Evolutionary conservation across 306 rosid genomes (phyloP).

Genomic region (Pyrus bretschneideri): DNA sequence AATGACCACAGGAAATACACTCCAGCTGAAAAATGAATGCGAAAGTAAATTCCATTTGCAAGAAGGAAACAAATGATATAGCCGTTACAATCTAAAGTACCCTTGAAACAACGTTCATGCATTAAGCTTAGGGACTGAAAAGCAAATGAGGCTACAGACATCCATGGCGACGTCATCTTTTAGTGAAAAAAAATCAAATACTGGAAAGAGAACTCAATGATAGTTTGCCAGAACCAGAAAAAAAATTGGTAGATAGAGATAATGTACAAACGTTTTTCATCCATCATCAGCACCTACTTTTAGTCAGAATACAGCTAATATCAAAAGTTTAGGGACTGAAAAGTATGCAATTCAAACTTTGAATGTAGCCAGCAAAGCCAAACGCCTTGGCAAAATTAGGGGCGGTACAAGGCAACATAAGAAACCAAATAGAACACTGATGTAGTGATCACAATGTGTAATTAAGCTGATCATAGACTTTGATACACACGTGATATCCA

Average conservation of each 20-base stretch:
- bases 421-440: not conserved
- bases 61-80: not conserved
- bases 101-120: not conserved
- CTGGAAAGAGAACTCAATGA: no score
- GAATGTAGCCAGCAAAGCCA: no score
- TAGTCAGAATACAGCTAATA: not conserved
- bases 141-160: no score
- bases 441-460: not conserved
- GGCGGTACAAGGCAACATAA: not conserved
- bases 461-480: not conserved
- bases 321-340: not conserved
- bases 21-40: slow-evolving; percentile 56
- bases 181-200: no score
- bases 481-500: not conserved
- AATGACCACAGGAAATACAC: slow-evolving; percentile 77
- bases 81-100: not conserved
- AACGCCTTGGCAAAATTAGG: not conserved
- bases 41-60: not conserved
- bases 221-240: no score
- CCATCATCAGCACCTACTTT: not conserved
- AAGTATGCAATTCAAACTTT: no score
- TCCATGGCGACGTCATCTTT: no score
- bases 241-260: no score
- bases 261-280: not conserved
- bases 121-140: no score